Base-by-base conservation (phyloP, 176 grass and related monocot species). In the Areca catechu region DNA sequence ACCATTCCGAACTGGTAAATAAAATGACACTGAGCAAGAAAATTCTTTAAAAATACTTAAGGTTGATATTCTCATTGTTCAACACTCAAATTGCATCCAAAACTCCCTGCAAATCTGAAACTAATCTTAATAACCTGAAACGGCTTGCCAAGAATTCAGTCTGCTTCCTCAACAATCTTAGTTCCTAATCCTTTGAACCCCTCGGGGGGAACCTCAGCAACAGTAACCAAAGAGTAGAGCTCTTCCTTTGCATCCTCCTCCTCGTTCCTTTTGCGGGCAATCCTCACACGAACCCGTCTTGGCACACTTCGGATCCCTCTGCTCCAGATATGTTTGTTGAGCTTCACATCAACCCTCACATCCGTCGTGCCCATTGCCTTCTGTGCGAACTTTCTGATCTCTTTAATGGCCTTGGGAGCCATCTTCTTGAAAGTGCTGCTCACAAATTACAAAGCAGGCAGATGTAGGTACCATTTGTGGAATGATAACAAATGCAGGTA, bases 251-350 rank as follows among this genome's bases (percentile, higher is more conserved):
- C 89, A 24, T 93, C 83, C 70, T 94, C 89, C 62, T 88, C 89
- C 0, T 84, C 83, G 9, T 94, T 88, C 61, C 83, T 88, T 80
- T 65, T 93, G 66, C 89, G 83, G 24, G 89, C 77, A 49, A 93
- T 88, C 62, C 80, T 76, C 70, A 93, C 89, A 0, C 83, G 89
- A 50, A 93, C 80, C 54, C 83, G 79, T 27, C 77, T 69, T 7
- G 83, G 89, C 12, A 94, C 83, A 16, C 89, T 79, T 62, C 89
- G 86, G 66, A 94, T 84, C n/a, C 89, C 89, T 15, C 80, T 88
- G 83, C 89, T 94, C 89, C 89, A 94, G 58, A 94, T 84, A 56
- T 88, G 83, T 74, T 94, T 94, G 83, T 94, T 94, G 53, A 94
- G 68, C 80, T 94, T 94, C 53, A 88, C 89, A 0, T 94, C 89